Evolutionary conservation across 2,329 filamentous ascomycete genomes (phyloP), one percentile per base, ranked within the genome.

Genomic region (Pseudopyrenochaeta lycopersici): DNA sequence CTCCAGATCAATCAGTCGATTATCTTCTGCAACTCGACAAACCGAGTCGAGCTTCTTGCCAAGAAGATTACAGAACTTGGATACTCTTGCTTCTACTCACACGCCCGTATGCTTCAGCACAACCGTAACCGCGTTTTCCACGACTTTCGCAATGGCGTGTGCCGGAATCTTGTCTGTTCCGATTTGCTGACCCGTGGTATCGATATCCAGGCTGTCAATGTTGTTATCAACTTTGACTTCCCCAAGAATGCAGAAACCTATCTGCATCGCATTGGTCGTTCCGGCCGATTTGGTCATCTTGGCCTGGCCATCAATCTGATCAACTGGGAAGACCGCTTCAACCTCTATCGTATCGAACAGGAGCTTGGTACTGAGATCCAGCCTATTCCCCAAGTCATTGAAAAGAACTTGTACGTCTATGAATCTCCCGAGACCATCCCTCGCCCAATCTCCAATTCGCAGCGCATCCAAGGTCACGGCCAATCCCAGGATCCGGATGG

Each of bases 1-100:
- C 87, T 99, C 14, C 94, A 99, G 79, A 99, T 99, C 81, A 99
- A 99, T 80, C 95, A 99, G 82, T 99, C 96, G 59, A 99, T 99
- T 81, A 99, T 99, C 76, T 99, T 99, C 82, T 99, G 95, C 81
- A 99, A 99, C 80, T 99, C 95, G 35, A 99, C 95, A 48, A 98
- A 98, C 77, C 91, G 95, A 63, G 95, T 99, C 56, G 95, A 99
- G 79, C 84, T 99, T 47, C 86, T 99, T 21, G 95, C 95, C 45
- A 99, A 99, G 84, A 99, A 99, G 79, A 99, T 99, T 72, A 99
- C 96, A 42, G 96, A 99, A 77, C 87, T 99, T 62, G 95, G 95
- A 62, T 99, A 99, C 80, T 99, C 95, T 1, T 99, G 95, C 81
- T 99, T 98, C 81, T 99, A 99, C 81, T 98, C 94, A 66, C 95